These are phyloP conservation scores for Tuber umbilicatum DNA, from an alignment of 495 filamentous ascomycete species.

Conservation along the genomic window DNA sequence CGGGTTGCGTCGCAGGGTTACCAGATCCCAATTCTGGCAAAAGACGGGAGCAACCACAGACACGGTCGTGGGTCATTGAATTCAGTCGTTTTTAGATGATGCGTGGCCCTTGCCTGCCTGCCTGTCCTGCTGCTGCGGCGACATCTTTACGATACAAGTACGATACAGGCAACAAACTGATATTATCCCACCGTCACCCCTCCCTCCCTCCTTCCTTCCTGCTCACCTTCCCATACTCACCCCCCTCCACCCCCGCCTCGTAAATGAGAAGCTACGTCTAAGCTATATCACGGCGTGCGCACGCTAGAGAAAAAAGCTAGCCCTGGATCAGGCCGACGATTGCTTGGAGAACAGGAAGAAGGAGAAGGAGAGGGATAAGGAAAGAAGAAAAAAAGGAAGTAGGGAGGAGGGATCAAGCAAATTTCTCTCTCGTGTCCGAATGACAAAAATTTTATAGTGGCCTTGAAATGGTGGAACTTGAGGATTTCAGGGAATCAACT, in stretches of 20 bases:
- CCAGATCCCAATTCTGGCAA: constrained; percentile 36
- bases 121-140: constrained; percentile 14
- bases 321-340: constrained; percentile 3
- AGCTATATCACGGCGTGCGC: background rate
- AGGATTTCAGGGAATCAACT: background rate
- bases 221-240: too few species aligned
- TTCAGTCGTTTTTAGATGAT: constrained; percentile 23
- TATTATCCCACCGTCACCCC: background rate
- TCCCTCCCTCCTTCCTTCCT: background rate
- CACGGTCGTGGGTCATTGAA: constrained; percentile 33
- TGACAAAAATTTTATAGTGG: background rate
- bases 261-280: background rate
- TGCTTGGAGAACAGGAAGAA: background rate
- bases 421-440: background rate
- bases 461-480: background rate
- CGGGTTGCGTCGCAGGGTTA: constrained; percentile 22
- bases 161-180: constrained; percentile 2
- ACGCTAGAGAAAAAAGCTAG: background rate
- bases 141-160: constrained; percentile 26
- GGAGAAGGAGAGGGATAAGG: background rate
- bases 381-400: background rate
- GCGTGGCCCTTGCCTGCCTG: constrained; percentile 24
- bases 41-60: constrained; percentile 37
- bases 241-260: background rate
- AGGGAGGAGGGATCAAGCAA: background rate